Evolutionary conservation across 352 stramenopile species (phyloP), one percentile per base, ranked within the genome.

Genomic region (Pythium guiyangense): DNA sequence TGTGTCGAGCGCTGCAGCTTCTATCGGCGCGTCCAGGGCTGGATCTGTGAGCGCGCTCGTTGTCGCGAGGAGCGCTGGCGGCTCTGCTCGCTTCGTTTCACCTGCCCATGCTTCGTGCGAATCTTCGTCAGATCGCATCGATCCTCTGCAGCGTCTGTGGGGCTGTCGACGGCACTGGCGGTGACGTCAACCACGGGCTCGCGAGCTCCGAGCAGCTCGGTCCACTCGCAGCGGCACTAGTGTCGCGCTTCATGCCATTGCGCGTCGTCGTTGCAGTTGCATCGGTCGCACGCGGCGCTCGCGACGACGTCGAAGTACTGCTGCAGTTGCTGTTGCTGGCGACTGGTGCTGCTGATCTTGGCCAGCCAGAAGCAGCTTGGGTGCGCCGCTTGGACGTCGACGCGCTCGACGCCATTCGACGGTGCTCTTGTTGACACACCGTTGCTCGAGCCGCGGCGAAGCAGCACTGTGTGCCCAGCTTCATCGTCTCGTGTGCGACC

Each of bases 201-300:
- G 8, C 18, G 12, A 26, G 18, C 46, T 49, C 27, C 1, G 45
- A 5, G 6, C 39, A 8, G 1, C 1, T 18, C 20, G 1, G 42
- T 47, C 9, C 42, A 47, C 42, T 26, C 17, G 3, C 39, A 43
- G 20, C 17, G 6, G 35, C 10, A 0, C n/a, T 11, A 8, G 49
- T 22, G 12, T 44, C 43, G 20, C 35, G 58, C 44, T 64, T 51
- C 58, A 64, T 64, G 35, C 58, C 50, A 50, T 57, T 51, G 25
- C 58, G 50, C n/a, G 58, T 64, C 18, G 44, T 64, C 2, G 45
- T 45, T 18, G 35, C 50, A 17, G 17, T 34, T 34, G n/a, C 31
- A 10, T 9, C 31, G 12, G 31, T 37, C 6, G 31, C 31, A 37
- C 12, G 31, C 6, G 31, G 12, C 31, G 31, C 46, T 34, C 46